Evolutionary conservation across 1,284 basidiomycete species (phyloP).

Genomic region (Rhodotorula sp.): DNA sequence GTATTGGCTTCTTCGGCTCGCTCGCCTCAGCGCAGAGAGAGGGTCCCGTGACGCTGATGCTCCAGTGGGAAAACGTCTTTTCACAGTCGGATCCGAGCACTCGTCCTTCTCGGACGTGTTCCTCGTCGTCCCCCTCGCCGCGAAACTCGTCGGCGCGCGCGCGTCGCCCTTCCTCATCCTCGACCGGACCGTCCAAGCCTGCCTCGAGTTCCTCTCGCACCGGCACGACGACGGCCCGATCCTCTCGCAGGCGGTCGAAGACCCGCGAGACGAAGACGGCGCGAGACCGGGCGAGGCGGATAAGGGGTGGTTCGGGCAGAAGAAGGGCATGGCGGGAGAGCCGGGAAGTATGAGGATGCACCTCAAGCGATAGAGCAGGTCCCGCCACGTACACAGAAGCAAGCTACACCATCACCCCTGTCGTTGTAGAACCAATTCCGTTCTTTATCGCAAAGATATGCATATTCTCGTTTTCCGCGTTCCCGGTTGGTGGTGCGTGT

Average conservation of each 20-base stretch:
- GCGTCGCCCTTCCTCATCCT: slow-evolving; percentile 12
- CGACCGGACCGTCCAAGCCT: slow-evolving; percentile 14
- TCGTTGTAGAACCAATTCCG: background rate
- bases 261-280: slow-evolving; percentile 17
- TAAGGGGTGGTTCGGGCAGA: slow-evolving; percentile 4
- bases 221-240: slow-evolving; percentile 1
- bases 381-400: background rate
- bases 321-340: slow-evolving; percentile 18
- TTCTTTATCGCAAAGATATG: background rate
- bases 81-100: slow-evolving; percentile 45
- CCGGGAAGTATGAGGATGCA: slow-evolving; percentile 21
- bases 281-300: slow-evolving; percentile 19
- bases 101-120: slow-evolving; percentile 47
- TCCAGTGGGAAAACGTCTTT: too few species aligned
- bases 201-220: slow-evolving; percentile 20
- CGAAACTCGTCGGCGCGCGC: slow-evolving; percentile 45
- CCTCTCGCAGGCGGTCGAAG: slow-evolving; percentile 7
- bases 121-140: slow-evolving; percentile 35
- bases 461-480: background rate
- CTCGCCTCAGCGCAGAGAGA: background rate
- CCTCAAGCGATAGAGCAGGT: background rate
- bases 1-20: too few species aligned
- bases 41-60: background rate
- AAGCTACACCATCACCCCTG: background rate
- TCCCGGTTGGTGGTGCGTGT: too few species aligned